Base-by-base conservation (phyloP, 352 stramenopile species). In the Globisporangium cylindrosporum region DNA sequence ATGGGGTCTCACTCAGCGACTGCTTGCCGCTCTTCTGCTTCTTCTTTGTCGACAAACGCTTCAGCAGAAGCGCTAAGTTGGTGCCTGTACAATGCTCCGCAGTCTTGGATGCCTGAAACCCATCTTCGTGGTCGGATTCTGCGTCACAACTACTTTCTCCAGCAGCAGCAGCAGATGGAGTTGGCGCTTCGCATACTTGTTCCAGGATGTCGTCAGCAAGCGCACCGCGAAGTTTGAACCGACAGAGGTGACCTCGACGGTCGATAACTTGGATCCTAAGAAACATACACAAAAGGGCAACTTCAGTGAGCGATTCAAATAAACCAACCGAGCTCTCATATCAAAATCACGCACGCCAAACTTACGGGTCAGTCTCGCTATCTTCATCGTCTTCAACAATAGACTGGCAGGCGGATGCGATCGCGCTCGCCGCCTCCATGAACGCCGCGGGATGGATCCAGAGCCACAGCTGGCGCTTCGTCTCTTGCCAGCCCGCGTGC, bases 401-500 rank as follows among this genome's bases (percentile, higher is more conserved):
- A 12, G 78, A 62, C 29, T 86, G 71, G 48, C 83, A 93, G 18
- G 84, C 86, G 12, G 58, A 53, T 29, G 73, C 73, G 55, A 94
- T 89, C 9, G 81, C 86, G 10, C 64, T 82, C 6, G 84, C 81
- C 2, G 86, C 82, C 61, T 92, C 84, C 76, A 92, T 87, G 67
- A 86, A 93, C 36, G 83, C 82, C 9, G 84, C 82, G 5, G 86
- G 80, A 51, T 94, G 86, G 56, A 94, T 81, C 86, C 86, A 94
- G 0, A 94, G 70, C 86, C 86, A 94, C 20, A 94, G 64, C 63
- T 94, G 83, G 2, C 85, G 77, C 63, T 86, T 90, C n/a, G 65
- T 77, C 22, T 41, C 67, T 25, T 82, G 73, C 73, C 74, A 89
- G 5, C 79, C 70, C 1, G 78, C 53, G 12, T 79, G 73, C 53